Evolutionary conservation across 352 stramenopile genomes (phyloP).

Genomic region (Globisporangium irregulare): DNA sequence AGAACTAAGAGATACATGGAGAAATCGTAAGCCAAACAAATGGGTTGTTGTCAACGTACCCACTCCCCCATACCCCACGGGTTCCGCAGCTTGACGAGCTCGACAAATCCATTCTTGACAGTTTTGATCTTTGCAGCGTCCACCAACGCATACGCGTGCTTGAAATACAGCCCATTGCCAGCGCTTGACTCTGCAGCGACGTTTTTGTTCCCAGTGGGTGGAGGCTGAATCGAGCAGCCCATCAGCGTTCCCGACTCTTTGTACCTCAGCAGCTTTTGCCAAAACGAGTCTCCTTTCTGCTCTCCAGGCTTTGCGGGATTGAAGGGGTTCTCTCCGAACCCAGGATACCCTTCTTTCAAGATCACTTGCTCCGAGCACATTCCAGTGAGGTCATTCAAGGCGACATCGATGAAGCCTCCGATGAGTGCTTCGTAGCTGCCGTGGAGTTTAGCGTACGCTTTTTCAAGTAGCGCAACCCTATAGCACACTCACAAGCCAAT

Average conservation of each 20-base stretch:
- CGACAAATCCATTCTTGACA: conserved; percentile 39
- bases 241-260: conserved; percentile 86
- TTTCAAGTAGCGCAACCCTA: conserved; percentile 88
- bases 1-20: not conserved
- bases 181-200: conserved; percentile 68
- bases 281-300: conserved; percentile 68
- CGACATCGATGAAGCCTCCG: conserved; percentile 88
- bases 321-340: conserved; percentile 73
- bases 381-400: conserved; percentile 87
- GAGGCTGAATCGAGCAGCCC: conserved; percentile 89
- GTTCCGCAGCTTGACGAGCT: conserved; percentile 84
- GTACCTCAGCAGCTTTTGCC: conserved; percentile 72
- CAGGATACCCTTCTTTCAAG: conserved; percentile 74
- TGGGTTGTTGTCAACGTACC: conserved; percentile 32
- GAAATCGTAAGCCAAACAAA: not conserved
- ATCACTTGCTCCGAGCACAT: conserved; percentile 89
- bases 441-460: conserved; percentile 92
- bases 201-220: conserved; percentile 52
- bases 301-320: conserved; percentile 34
- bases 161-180: conserved; percentile 84
- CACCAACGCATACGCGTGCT: conserved; percentile 86
- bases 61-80: conserved; percentile 92
- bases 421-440: conserved; percentile 88
- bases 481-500: not conserved
- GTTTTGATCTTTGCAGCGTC: conserved; percentile 74